Percentiles rank a stretch among this genome's conserved stretches.
Conservation (phyloP, 2,329 filamentous ascomycete species). For the Colletotrichum eremochloae region DNA sequence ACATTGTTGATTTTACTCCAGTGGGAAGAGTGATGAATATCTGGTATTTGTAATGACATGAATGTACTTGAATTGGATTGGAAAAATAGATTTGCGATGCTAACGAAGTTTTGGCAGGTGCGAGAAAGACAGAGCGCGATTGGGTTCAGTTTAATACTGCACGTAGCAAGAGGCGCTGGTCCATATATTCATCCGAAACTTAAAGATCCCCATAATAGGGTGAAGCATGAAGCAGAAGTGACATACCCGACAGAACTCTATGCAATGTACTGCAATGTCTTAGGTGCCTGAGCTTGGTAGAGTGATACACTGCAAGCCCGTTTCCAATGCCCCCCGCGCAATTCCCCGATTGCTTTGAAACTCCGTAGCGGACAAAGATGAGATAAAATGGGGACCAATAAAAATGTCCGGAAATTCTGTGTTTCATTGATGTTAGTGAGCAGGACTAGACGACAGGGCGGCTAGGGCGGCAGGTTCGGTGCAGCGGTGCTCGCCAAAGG, state of each 20-base stretch:
- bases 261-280: not conserved
- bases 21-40: not conserved
- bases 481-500: too few species aligned
- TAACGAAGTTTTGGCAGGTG: not conserved
- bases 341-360: conserved; percentile 17
- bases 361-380: conserved; percentile 9
- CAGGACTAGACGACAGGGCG: too few species aligned
- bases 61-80: not conserved
- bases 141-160: not conserved
- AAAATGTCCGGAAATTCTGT: conserved; percentile 3
- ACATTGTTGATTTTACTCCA: conserved; percentile 7
- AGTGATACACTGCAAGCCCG: not conserved
- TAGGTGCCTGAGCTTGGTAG: not conserved
- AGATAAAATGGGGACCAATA: conserved; percentile 3
- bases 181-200: not conserved
- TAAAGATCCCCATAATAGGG: too few species aligned
- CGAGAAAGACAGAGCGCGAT: not conserved
- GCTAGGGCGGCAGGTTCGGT: not conserved
- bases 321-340: not conserved
- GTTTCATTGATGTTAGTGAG: too few species aligned
- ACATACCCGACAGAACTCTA: conserved; percentile 2
- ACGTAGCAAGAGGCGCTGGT: not conserved
- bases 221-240: not conserved
- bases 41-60: not conserved
- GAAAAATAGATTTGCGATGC: not conserved